Evolutionary conservation across 192 early-diverging fungal species (phyloP), one percentile per base, ranked within the genome.

Genomic region (Backusella parvicylindrica): DNA sequence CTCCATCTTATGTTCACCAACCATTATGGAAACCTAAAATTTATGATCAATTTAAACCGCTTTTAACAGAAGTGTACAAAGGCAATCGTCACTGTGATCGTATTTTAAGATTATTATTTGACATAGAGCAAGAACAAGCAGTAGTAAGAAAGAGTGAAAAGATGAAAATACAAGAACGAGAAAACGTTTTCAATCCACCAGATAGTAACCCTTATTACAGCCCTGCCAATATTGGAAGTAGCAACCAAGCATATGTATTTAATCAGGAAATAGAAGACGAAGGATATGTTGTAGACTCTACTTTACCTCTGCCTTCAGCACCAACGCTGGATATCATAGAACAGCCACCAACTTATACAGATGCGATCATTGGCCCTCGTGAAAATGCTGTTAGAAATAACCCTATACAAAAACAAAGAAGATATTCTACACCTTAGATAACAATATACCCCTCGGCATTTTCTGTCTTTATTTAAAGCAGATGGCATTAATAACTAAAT

Each of bases 1-100:
- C 7, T 4, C 33, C 32, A 2, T 36, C 66, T n/a, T 68, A 33
- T 11, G 16, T 68, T 2, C 7, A 37, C n/a, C 16, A 68, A 26
- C 18, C 33, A 21, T 68, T 68, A 68, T 68, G 66, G 71, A 72
- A 63, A 3, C 71, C 71, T 15, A 33, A 33, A n/a, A 15, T 53
- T 4, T 31, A 33, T 64, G 35, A 41, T 28, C 40, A 18, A 15
- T 70, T 32, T 3, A 70, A 49, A 47, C 15, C 68, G 30, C 37
- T 49, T 16, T 23, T 47, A 49, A 40, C 41, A 31, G 37, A 49
- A 41, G 4, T 49, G 11, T 49, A 70, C 13, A 68, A 68, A 26
- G 66, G 23, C 1, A 33, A 38, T 12, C 36, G 33, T 1, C 66
- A 68, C 13, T 8, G 33, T 38, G n/a, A 70, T 31, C 68, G 68